A percentile compares a stretch with the other conserved stretches of the same genome.
These are phyloP conservation scores for Astragalus membranaceus DNA, from an alignment of 306 rosid species.

Conservation along the genomic window DNA sequence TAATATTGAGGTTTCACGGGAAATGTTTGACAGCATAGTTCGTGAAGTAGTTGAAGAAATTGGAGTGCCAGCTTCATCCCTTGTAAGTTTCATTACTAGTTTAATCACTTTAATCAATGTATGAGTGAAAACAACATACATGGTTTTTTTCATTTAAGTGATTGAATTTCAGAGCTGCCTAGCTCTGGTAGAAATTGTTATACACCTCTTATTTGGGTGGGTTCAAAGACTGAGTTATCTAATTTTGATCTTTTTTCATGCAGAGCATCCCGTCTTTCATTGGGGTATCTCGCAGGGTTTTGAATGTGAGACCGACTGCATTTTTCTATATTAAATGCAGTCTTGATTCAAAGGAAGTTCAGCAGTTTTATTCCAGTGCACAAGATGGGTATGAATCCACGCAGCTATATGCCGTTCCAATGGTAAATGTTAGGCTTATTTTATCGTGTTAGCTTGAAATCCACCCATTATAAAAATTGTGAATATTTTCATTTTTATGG, in stretches of 20 bases:
- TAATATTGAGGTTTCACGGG: constrained; percentile 48
- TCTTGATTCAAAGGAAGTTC: constrained; percentile 66
- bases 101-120: too few species aligned
- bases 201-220: neutral
- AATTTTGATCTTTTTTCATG: constrained; percentile 28
- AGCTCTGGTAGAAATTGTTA: neutral
- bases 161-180: neutral
- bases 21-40: constrained; percentile 88
- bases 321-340: constrained; percentile 84
- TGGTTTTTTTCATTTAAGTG: neutral
- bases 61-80: constrained; percentile 79
- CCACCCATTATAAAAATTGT: constrained; percentile 6
- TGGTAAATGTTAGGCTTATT: constrained; percentile 43
- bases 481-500: neutral
- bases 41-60: constrained; percentile 96
- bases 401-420: constrained; percentile 62
- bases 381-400: constrained; percentile 94
- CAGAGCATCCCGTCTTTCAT: constrained; percentile 60
- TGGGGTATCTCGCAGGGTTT: constrained; percentile 69
- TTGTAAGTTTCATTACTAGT: constrained; percentile 46
- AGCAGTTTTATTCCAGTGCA: constrained; percentile 56
- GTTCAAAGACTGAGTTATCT: constrained; percentile 1
- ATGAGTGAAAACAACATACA: neutral
- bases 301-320: constrained; percentile 75
- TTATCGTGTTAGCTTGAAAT: constrained; percentile 5